These are phyloP conservation scores for Arthonia radiata DNA, from an alignment of 495 filamentous ascomycete genomes.

Conservation along the genomic window DNA sequence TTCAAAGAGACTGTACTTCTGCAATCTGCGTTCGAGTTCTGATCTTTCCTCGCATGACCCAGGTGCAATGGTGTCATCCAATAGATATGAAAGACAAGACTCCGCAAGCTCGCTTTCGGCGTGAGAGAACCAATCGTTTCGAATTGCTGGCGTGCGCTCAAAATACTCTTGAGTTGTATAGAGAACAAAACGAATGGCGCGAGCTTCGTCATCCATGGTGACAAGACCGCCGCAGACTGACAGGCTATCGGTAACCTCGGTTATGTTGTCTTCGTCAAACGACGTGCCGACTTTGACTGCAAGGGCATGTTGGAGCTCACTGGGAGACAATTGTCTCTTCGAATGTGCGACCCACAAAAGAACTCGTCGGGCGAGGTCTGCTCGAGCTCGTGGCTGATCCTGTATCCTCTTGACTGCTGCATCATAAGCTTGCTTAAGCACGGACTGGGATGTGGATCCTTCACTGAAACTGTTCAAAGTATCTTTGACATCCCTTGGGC, in stretches of 20 bases:
- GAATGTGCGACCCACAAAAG: constrained; percentile 23
- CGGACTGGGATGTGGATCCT: no score
- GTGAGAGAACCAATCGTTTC: constrained; percentile 13
- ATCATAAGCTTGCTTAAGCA: constrained; percentile 17
- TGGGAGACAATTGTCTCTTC: constrained; percentile 13
- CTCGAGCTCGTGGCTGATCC: constrained; percentile 11
- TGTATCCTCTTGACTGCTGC: constrained; percentile 21
- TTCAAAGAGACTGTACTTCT: constrained; percentile 13
- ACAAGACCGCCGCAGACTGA: constrained; percentile 1
- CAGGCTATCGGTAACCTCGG: constrained; percentile 4
- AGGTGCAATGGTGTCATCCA: no score
- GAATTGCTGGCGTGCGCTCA: constrained; percentile 13
- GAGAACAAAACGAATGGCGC: constrained; percentile 26
- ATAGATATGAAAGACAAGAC: constrained; percentile 22
- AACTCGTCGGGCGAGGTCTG: constrained; percentile 13
- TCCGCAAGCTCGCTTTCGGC: constrained; percentile 13
- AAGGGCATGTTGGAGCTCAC: constrained; percentile 24
- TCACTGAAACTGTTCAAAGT: constrained; percentile 14
- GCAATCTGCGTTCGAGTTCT: constrained; percentile 10
- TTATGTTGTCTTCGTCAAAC: constrained; percentile 18
- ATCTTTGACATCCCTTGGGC: constrained; percentile 10
- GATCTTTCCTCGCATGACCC: no score
- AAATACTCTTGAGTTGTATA: constrained; percentile 31
- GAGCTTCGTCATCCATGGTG: background rate
- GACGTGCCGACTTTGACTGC: constrained; percentile 13